Base-by-base conservation (phyloP, 768 basidiomycete species). In the Phaeotremella fagi region DNA sequence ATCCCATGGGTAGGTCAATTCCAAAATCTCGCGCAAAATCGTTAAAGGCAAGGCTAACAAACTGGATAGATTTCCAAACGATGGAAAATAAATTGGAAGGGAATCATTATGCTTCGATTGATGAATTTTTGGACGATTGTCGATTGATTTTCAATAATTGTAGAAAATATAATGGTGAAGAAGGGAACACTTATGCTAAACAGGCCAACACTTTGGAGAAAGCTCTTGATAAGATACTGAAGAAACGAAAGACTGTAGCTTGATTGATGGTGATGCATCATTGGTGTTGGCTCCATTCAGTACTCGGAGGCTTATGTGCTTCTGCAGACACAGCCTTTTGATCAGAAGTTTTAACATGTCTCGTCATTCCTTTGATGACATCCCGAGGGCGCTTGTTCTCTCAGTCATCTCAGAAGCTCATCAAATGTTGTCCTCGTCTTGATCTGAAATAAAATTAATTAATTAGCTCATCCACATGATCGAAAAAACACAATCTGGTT, bases 131-230 rank as follows among this genome's bases (percentile, higher is more conserved):
- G 18, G 81, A 80, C 37, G 95, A 98, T 70, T 85, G 85, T 15
- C 82, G 84, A 58, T 78, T 95, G 50, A 82, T 98, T 48, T 88
- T 89, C 66, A 82, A 88, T 61, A 99, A 99, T 68, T 95, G 92
- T 75, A 79, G 84, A 51, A 73, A 79, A 47, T 98, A 94, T 76
- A 99, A 99, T 70, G 83, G 84, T 1, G 87, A 90, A 62, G 63
- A 59, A 41, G n/a, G n/a, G n/a, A 66, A 60, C 36, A 80, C 86
- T 46, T 95, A 91, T 71, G 82, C 84, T 49, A 87, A 85, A 76
- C 86, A 88, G 61, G 92, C 91, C 6, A 84, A 80, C 61, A 85
- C 83, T 75, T 72, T 98, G 75, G 90, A 92, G 66, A 86, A 82
- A 70, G 84, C 82, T 59, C 77, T 92, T 27, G 64, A 75, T 45